These are phyloP conservation scores for Sporothrix dimorphospora DNA, from an alignment of 2,329 filamentous ascomycete species.

Conservation along the genomic window DNA sequence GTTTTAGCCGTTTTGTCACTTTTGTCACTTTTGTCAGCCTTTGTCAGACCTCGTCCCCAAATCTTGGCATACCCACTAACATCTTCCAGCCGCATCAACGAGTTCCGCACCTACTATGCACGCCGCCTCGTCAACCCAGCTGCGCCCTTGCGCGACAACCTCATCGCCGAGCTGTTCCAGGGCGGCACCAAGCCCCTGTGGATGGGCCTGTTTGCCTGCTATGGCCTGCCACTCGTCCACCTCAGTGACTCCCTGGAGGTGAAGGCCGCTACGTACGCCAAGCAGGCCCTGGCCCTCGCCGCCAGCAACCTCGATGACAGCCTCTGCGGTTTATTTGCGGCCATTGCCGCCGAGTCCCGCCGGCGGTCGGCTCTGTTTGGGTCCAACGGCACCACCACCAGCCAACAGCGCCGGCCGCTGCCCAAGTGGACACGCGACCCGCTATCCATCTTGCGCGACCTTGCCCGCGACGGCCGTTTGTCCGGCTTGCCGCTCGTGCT, in stretches of 20 bases:
- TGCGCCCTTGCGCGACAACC: slow-evolving; percentile 11
- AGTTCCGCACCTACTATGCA: slow-evolving; percentile 21
- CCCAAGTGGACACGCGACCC: slow-evolving; percentile 2
- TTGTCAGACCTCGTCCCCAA: not conserved
- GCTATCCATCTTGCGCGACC: not conserved
- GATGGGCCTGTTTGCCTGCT: slow-evolving; percentile 18
- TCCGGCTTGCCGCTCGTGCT: slow-evolving; percentile 5
- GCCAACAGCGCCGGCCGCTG: not conserved
- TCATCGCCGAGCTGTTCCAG: slow-evolving; percentile 6
- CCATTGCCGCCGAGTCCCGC: not conserved
- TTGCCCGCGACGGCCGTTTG: not conserved
- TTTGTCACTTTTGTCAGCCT: not conserved
- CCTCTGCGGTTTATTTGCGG: not conserved
- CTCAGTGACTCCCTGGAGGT: slow-evolving; percentile 6
- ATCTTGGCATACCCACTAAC: not conserved
- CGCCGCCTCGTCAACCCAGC: not conserved
- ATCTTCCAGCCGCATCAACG: not conserved
- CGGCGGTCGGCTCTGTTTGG: not conserved
- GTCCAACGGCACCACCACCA: not conserved
- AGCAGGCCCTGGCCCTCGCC: slow-evolving; percentile 7
- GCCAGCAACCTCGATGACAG: not conserved
- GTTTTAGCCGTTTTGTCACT: not conserved
- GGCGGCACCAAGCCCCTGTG: not conserved
- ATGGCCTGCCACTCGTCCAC: slow-evolving; percentile 17
- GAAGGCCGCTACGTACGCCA: slow-evolving; percentile 5